Base-by-base conservation (phyloP, 2,329 filamentous ascomycete species). In the Penicillium expansum region DNA sequence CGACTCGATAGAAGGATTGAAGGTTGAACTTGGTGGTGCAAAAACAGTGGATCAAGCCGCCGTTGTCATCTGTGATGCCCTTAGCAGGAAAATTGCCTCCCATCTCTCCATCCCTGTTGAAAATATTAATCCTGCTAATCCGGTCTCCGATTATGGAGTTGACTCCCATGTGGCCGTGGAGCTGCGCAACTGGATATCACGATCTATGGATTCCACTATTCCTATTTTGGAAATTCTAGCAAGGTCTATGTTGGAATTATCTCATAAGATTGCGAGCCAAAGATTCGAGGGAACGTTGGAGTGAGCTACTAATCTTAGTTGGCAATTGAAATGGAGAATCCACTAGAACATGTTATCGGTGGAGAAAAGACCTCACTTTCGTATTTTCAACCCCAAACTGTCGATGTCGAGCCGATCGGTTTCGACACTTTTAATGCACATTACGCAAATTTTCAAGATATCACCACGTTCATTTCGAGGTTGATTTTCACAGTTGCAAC, bases 141-240 rank as follows among this genome's bases (percentile, higher is more conserved):
- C 70, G 2, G 64, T 74, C 1, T 68, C 69, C 1, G 68, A 70
- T 9, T 76, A 73, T 37, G 76, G 77, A 0, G 70, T 77, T 22
- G 76, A 79, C 59, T 77, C 75, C 4, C 70, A 80, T 5, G 72
- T 80, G 24, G 78, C 77, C 0, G 73, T 80, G 1, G 78, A 81
- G 58, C 41, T 80, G 33, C 58, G 77, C 1, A 77, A 75, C 33
- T 79, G 77, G 77, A 62, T 79, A 5, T 61, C 65, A 14, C 68
- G 70, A 42, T 70, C 69, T 9, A 71, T 74, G 52, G 67, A 67
- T 0, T 71, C 71, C 2, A 60, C 57, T 5, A 54, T 67, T 9
- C 62, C 69, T 5, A 67, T 70, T 45, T 43, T 71, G 58, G 67
- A 71, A 38, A 69, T 70, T 4, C 52, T 69, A n/a, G 62, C 67